Evolutionary conservation across 768 basidiomycete species (phyloP).

Genomic region (Cystofilobasidium bisporidii): DNA sequence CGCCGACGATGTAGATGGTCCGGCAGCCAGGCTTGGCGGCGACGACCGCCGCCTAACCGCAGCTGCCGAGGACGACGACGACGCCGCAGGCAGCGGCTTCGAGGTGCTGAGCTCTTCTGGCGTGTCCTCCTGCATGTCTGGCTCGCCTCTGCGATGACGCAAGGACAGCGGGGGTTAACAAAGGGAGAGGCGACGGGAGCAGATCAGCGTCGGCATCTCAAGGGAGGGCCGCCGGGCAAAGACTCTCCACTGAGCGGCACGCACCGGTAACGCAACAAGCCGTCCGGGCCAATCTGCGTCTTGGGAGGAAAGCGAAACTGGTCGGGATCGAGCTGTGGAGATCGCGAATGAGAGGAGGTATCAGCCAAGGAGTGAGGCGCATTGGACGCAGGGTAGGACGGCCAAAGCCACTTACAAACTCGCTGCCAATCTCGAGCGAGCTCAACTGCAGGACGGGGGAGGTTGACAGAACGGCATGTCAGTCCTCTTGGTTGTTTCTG

Average conservation of each 20-base stretch:
- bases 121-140: not conserved
- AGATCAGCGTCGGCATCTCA: no score
- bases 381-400: no score
- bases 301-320: conserved; percentile 26
- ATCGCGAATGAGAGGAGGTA: no score
- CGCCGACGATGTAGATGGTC: no score
- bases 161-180: not conserved
- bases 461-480: not conserved
- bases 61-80: not conserved
- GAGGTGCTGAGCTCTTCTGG: not conserved
- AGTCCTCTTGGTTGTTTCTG: no score
- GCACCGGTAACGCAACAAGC: conserved; percentile 19
- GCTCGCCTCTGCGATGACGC: conserved; percentile 1
- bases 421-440: not conserved
- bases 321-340: conserved; percentile 9
- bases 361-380: no score
- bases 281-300: conserved; percentile 22
- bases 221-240: no score
- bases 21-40: no score
- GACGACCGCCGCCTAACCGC: no score
- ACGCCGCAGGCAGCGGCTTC: not conserved
- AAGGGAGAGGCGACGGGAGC: no score
- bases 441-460: not conserved
- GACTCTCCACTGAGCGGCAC: no score
- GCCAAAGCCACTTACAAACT: not conserved